Conservation (phyloP, 345 rosid species). For the Mercurialis annua region DNA sequence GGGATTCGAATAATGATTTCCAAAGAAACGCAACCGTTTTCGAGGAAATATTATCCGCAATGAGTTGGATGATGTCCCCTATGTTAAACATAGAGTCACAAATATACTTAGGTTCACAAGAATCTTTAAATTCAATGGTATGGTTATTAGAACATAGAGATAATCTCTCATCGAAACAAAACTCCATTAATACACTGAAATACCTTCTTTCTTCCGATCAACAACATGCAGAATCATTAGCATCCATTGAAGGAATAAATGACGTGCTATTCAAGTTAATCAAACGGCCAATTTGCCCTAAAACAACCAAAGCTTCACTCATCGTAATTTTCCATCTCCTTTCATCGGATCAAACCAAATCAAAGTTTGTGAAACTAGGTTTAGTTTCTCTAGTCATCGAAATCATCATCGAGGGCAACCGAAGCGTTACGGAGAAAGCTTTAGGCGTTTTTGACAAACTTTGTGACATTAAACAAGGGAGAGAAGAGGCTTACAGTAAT, state of each 20-base stretch:
- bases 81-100: constrained; percentile 26
- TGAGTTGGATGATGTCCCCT: constrained; percentile 41
- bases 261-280: constrained; percentile 26
- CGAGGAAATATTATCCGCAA: constrained; percentile 30
- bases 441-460: constrained; percentile 35
- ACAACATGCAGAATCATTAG: constrained; percentile 15
- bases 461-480: constrained; percentile 33
- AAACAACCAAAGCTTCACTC: constrained; percentile 39
- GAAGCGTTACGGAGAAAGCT: constrained; percentile 34
- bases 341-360: constrained; percentile 16
- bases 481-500: constrained; percentile 33
- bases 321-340: constrained; percentile 34
- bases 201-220: constrained; percentile 29
- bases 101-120: constrained; percentile 23
- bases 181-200: constrained; percentile 29
- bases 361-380: constrained; percentile 32
- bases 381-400: constrained; percentile 31
- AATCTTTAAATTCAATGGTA: constrained; percentile 36
- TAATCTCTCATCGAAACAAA: constrained; percentile 18
- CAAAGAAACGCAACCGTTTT: constrained; percentile 20
- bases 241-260: constrained; percentile 23
- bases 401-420: constrained; percentile 29
- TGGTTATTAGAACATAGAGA: constrained; percentile 32
- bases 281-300: constrained; percentile 26
- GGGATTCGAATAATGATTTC: constrained; percentile 18